Conservation (phyloP, 1,284 basidiomycete genomes). For the Puccinia coronata region DNA sequence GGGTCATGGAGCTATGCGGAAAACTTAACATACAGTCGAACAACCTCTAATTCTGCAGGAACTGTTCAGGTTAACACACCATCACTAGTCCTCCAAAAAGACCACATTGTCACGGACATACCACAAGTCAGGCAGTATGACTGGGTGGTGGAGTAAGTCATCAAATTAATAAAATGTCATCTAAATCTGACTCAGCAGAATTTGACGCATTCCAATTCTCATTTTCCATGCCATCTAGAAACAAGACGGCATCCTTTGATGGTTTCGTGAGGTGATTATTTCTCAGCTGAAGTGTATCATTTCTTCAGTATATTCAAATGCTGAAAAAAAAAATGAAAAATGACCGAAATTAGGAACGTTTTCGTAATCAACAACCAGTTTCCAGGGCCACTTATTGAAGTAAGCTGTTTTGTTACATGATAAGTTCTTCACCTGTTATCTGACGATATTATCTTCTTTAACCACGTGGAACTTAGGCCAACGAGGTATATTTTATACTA, state of each 20-base stretch:
- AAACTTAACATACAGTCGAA: neutral
- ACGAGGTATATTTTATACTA: neutral
- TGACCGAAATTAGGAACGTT: constrained; percentile 52
- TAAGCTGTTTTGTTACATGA: constrained; percentile 58
- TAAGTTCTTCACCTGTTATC: neutral
- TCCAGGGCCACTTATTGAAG: constrained; percentile 64
- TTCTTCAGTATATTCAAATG: no score
- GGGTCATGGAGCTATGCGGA: neutral
- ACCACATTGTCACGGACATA: neutral
- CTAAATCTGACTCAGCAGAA: neutral
- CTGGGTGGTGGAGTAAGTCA: neutral
- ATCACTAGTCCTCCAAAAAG: constrained; percentile 7
- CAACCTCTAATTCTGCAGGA: neutral
- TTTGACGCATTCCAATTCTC: neutral
- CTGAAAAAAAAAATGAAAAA: neutral
- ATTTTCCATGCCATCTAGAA: neutral
- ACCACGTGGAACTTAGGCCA: neutral
- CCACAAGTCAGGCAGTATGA: constrained; percentile 12
- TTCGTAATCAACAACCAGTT: constrained; percentile 63
- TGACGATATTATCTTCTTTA: neutral
- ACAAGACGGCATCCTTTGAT: constrained; percentile 1
- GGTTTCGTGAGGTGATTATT: neutral
- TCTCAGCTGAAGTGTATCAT: neutral
- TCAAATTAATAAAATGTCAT: neutral
- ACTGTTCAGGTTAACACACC: constrained; percentile 7